phyloP scores from a whole-genome alignment of 768 basidiomycete genomes.

The Boletus huronensis region DNA sequence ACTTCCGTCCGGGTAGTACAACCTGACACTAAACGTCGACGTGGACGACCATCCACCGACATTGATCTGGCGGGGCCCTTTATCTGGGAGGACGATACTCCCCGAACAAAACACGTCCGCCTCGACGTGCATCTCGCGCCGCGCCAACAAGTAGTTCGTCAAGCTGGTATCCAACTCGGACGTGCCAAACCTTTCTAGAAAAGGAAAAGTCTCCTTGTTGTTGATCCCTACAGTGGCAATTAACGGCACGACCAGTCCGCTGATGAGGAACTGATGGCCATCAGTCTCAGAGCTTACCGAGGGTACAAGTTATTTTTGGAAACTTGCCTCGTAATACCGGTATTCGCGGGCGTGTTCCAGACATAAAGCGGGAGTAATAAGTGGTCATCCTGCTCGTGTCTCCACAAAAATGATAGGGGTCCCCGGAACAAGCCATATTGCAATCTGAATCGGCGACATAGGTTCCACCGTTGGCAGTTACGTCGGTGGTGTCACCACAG shows the following conservation, averaged over 20 bases:
- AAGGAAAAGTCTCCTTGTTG: slow-evolving; percentile 76
- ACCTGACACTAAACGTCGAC: slow-evolving; percentile 68
- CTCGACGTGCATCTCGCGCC: slow-evolving; percentile 75
- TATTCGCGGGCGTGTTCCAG: slow-evolving; percentile 66
- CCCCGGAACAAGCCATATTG: slow-evolving; percentile 61
- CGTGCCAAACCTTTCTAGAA: slow-evolving; percentile 74
- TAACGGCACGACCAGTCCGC: slow-evolving; percentile 67
- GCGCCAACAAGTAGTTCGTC: slow-evolving; percentile 43
- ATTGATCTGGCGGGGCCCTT: slow-evolving; percentile 41
- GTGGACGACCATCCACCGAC: slow-evolving; percentile 56
- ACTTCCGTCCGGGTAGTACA: slow-evolving; percentile 68
- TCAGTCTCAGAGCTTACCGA: not conserved
- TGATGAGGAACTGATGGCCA: slow-evolving; percentile 30
- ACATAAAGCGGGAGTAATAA: slow-evolving; percentile 49
- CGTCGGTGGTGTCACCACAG: slow-evolving; percentile 66
- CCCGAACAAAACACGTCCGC: slow-evolving; percentile 80
- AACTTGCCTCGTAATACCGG: slow-evolving; percentile 61
- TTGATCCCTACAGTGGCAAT: slow-evolving; percentile 76
- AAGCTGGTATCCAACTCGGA: slow-evolving; percentile 62
- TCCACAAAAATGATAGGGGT: slow-evolving; percentile 68
- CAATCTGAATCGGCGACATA: slow-evolving; percentile 39
- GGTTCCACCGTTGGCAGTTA: slow-evolving; percentile 35
- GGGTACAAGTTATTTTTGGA: not conserved
- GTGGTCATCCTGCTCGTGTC: slow-evolving; percentile 49
- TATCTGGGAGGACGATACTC: slow-evolving; percentile 71